Base-by-base conservation (phyloP, 345 rosid genomes). In the Jatropha curcas region DNA sequence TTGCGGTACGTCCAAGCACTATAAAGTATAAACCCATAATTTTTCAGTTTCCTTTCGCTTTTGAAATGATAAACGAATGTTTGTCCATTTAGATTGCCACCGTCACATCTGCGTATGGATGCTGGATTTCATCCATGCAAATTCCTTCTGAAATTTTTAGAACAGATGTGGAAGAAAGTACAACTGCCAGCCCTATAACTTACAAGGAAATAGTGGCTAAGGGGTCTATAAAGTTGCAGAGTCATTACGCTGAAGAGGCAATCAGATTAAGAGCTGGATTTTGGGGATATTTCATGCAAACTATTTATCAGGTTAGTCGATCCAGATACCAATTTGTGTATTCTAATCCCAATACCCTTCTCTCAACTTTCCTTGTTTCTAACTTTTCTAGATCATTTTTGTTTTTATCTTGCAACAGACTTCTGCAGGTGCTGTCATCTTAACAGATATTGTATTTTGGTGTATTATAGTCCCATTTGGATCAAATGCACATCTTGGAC, bases 401-500 rank as follows among this genome's bases (percentile, higher is more conserved):
- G n/a, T n/a, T n/a, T 28, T 34, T 60, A 22, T 73, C 67, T 64
- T 60, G 7, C 33, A 33, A 65, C 77, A 94, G 97, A 82, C 93
- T 68, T 79, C 88, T 76, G 95, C 87, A 70, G 98, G 98, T 4
- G 97, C 98, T 45, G 88, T 88, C 4, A 79, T 94, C 79, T 70
- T 89, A 1, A 92, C 98, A 10, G 97, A 92, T 75, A 33, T 87
- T 27, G 73, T 92, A 43, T 90, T 90, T 77, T 94, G 98, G 97
- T 66, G 88, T 41, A 30, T 92, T 7, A 77, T 94, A 46, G 91
- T 87, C 68, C 98, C 97, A 1, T 87, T 88, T 77, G 27, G 84
- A 65, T 86, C 98, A 5, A 80, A 81, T 50, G 63, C 78, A 25
- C 98, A 84, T 78, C 84, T 90, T 67, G 80, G 86, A 60, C 80